Evolutionary conservation across 495 filamentous ascomycete species (phyloP).

Genomic region (Aspergillus taichungensis): DNA sequence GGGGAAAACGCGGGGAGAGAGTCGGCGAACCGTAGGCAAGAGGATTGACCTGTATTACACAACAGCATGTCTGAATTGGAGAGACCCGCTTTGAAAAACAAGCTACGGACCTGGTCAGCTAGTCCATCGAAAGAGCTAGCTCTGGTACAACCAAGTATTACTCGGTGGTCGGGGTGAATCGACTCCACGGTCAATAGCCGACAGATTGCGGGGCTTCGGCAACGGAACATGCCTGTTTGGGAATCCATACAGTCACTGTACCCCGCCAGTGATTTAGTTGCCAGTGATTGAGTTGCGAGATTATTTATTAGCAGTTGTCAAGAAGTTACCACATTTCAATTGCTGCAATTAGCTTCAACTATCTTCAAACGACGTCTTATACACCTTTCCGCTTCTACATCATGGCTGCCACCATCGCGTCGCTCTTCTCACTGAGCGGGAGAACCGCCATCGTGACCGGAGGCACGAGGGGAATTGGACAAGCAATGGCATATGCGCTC

Average conservation of each 20-base stretch:
- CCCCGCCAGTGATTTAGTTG: no score
- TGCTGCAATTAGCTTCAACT: background rate
- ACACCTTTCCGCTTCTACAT: background rate
- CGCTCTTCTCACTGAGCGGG: slow-evolving; percentile 38
- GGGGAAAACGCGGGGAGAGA: no score
- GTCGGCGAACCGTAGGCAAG: no score
- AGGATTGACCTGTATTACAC: no score
- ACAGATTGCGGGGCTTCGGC: slow-evolving; percentile 16
- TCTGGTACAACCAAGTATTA: no score
- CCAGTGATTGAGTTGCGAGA: no score
- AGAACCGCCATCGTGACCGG: slow-evolving; percentile 80
- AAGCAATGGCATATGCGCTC: slow-evolving; percentile 71
- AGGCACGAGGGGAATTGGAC: slow-evolving; percentile 80
- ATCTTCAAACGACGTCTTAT: background rate
- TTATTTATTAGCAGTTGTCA: no score
- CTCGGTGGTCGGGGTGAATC: background rate
- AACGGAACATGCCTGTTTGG: slow-evolving; percentile 9
- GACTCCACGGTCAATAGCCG: slow-evolving; percentile 17
- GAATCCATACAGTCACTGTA: background rate
- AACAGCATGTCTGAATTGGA: no score
- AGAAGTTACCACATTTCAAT: no score
- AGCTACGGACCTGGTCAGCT: no score
- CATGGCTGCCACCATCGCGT: slow-evolving; percentile 5
- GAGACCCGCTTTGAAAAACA: no score
- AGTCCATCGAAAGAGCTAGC: no score